Conservation (phyloP, 1,284 basidiomycete species). For the Ustilago curta region DNA sequence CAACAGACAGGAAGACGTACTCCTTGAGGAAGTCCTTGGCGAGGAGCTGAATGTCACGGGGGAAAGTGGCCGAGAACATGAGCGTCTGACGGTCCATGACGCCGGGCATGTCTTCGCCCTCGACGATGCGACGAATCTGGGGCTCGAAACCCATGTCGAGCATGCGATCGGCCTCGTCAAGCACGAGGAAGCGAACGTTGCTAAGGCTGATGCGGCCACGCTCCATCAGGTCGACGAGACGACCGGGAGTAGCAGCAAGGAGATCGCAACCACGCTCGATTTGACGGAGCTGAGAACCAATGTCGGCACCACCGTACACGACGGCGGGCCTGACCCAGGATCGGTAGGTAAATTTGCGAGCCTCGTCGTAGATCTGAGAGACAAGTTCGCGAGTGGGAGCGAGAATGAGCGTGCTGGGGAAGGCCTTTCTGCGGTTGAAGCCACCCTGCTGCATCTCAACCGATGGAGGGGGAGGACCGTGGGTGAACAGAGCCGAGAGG, state of each 20-base stretch:
- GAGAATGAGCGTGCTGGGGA: constrained; percentile 93
- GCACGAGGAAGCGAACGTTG: constrained; percentile 96
- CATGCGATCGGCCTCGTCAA: constrained; percentile 99
- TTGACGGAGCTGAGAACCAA: constrained; percentile 89
- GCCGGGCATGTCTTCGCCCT: constrained; percentile 97
- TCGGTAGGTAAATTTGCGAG: constrained; percentile 98
- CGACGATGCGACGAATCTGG: constrained; percentile 97
- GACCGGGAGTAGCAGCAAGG: constrained; percentile 96
- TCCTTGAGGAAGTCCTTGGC: constrained; percentile 85
- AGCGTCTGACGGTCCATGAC: constrained; percentile 93
- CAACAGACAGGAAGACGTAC: constrained; percentile 98
- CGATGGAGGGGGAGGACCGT: constrained; percentile 81
- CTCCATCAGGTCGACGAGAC: constrained; percentile 97
- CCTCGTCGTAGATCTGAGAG: constrained; percentile 99
- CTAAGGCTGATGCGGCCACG: constrained; percentile 95
- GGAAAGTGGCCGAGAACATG: constrained; percentile 99
- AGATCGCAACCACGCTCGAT: constrained; percentile 98
- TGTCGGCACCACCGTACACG: constrained; percentile 99
- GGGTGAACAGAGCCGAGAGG: constrained; percentile 89
- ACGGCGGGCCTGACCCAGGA: constrained; percentile 99
- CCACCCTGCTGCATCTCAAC: constrained; percentile 71
- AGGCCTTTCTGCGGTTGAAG: constrained; percentile 87
- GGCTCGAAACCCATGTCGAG: constrained; percentile 99
- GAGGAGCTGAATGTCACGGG: constrained; percentile 97
- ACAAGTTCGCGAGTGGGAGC: constrained; percentile 98